Evolutionary conservation across 352 stramenopile species (phyloP).

Genomic region (Thraustochytrium sp.): DNA sequence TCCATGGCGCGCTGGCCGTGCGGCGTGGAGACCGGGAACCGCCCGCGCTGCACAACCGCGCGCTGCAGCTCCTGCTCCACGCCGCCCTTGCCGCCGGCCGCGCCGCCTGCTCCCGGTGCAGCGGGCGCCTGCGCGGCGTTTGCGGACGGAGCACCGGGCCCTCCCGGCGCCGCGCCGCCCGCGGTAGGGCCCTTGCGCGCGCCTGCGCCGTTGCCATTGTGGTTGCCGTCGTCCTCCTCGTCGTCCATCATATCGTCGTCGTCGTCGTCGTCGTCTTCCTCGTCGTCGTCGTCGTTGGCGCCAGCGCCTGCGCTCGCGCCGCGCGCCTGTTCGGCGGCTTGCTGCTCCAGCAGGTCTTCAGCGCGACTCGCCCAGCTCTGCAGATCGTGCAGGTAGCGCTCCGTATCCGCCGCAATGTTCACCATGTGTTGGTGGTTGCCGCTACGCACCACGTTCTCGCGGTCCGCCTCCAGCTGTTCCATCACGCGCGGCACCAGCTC

Average conservation of each 20-base stretch:
- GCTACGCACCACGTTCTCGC: not conserved
- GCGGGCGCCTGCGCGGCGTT: not conserved
- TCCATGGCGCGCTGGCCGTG: not conserved
- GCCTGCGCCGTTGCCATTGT: not conserved
- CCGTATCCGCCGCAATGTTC: not conserved
- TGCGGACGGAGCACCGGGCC: not conserved
- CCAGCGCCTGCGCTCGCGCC: not conserved
- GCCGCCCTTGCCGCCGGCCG: not conserved
- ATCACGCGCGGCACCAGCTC: conserved; percentile 19
- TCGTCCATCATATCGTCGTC: not conserved
- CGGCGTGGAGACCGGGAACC: not conserved
- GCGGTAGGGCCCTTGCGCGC: not conserved
- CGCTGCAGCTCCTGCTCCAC: no score
- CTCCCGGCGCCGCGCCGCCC: not conserved
- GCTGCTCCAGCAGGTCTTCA: conserved; percentile 24
- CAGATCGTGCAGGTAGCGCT: conserved; percentile 21
- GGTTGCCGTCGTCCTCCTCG: not conserved
- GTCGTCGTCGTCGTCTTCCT: conserved; percentile 31
- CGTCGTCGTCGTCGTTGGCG: not conserved
- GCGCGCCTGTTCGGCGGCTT: not conserved
- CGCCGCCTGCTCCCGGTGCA: not conserved
- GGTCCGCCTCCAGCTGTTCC: conserved; percentile 19
- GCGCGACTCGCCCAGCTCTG: not conserved
- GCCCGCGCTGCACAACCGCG: not conserved
- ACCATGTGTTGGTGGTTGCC: not conserved